These are phyloP conservation scores for Tuber microsphaerosporum DNA, from an alignment of 495 filamentous ascomycete genomes.

Conservation along the genomic window DNA sequence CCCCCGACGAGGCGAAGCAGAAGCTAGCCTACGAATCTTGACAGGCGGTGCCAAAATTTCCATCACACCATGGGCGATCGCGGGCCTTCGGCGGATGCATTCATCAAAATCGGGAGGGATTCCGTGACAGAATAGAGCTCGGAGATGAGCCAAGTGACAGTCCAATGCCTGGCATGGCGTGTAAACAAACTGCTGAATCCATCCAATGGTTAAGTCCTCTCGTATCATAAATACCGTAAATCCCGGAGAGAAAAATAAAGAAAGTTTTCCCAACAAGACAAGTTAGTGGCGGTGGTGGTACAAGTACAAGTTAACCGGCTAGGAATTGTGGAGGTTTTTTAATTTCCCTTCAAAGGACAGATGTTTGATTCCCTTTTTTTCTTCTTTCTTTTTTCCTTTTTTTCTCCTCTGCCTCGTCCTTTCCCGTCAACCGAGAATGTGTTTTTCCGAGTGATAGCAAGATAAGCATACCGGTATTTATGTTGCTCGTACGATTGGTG, in stretches of 20 bases:
- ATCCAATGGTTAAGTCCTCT: neutral
- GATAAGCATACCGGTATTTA: neutral
- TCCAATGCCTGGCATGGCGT: neutral
- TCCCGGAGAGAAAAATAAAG: neutral
- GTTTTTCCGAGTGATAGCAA: neutral
- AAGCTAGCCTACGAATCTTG: neutral
- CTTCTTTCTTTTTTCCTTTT: neutral
- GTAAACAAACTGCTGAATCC: neutral
- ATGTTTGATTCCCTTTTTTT: neutral
- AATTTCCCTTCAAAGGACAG: neutral
- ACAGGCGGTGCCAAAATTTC: neutral
- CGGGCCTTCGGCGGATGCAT: neutral
- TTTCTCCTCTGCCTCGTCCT: neutral
- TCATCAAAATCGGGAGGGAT: neutral
- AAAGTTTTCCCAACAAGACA: slow-evolving; percentile 5
- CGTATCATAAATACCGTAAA: neutral
- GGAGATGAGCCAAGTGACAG: neutral
- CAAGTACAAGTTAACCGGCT: neutral
- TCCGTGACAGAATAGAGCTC: neutral
- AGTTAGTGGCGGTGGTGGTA: neutral
- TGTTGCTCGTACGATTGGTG: neutral
- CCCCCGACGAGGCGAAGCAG: neutral
- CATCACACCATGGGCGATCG: neutral
- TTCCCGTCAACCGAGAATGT: neutral
- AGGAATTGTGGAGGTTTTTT: neutral